phyloP scores from a whole-genome alignment of 139 green algal species.

The Eudorina sp. region DNA sequence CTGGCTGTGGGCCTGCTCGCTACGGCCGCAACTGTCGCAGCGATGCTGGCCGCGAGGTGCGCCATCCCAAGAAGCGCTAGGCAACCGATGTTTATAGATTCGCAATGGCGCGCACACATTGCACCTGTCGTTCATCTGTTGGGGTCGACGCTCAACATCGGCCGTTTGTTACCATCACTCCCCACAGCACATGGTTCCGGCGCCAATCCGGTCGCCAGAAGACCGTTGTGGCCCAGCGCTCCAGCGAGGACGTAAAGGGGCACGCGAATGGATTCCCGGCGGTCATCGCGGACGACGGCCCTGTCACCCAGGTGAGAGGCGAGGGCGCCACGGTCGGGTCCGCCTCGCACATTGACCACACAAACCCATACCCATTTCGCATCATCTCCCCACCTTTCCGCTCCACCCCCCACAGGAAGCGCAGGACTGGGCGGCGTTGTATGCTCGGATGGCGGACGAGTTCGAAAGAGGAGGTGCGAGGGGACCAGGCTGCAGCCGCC shows the following conservation, averaged over 20 bases:
- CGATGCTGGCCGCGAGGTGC: conserved; percentile 2
- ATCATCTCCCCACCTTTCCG: not conserved
- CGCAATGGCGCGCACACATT: too few species aligned
- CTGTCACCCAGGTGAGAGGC: not conserved
- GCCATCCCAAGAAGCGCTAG: not conserved
- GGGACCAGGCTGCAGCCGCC: not conserved
- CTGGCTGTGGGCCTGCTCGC: not conserved
- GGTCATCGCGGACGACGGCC: not conserved
- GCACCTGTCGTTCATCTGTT: too few species aligned
- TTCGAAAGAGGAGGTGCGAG: not conserved
- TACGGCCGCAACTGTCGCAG: conserved; percentile 1
- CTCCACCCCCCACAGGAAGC: not conserved
- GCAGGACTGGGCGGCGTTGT: conserved; percentile 7
- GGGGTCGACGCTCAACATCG: too few species aligned
- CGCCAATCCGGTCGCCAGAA: not conserved
- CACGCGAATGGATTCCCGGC: not conserved
- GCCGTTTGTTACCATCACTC: too few species aligned
- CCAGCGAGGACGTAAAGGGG: not conserved
- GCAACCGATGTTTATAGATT: too few species aligned
- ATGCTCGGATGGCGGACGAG: conserved; percentile 19
- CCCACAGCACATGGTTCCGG: not conserved
- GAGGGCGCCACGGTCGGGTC: not conserved
- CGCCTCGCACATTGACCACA: not conserved
- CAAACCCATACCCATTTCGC: not conserved
- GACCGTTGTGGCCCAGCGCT: not conserved